A percentile compares a stretch with the other conserved stretches of the same genome.
phyloP scores from a whole-genome alignment of 805 yeast species.

The Pichia heedii region DNA sequence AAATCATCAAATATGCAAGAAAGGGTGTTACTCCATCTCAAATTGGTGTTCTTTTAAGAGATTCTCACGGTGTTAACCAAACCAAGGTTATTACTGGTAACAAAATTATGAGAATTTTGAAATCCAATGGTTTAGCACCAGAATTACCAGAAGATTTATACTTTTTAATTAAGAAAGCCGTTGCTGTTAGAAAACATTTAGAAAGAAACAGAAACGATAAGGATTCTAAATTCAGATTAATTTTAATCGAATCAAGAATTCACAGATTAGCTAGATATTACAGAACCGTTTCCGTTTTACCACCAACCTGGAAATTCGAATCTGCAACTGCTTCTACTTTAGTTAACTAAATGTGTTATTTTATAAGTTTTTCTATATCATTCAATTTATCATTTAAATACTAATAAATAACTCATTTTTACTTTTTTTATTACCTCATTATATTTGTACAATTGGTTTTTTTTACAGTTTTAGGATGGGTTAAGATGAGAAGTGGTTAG shows the following conservation, averaged over 20 bases:
- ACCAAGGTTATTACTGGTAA: constrained; percentile 96
- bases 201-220: constrained; percentile 99
- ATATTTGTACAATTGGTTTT: too few relatives aligned
- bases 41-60: constrained; percentile 99
- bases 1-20: constrained; percentile 98
- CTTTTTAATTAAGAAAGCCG: constrained; percentile 99
- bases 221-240: constrained; percentile 99
- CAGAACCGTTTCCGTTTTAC: constrained; percentile 98
- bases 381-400: constrained; percentile 6
- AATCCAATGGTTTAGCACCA: constrained; percentile 99
- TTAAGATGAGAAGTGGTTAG: too few relatives aligned
- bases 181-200: constrained; percentile 98
- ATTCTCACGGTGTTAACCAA: constrained; percentile 99
- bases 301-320: constrained; percentile 99
- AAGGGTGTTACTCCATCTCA: constrained; percentile 99
- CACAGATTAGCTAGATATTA: constrained; percentile 99
- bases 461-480: too few relatives aligned
- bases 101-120: constrained; percentile 98
- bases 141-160: constrained; percentile 99
- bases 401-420: neutral
- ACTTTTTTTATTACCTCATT: neutral
- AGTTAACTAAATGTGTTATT: constrained; percentile 67
- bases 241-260: constrained; percentile 99
- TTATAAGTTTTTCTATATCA: constrained; percentile 9
- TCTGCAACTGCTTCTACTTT: constrained; percentile 99